These are phyloP conservation scores for Astragalus membranaceus DNA, from an alignment of 306 rosid genomes.

Conservation along the genomic window DNA sequence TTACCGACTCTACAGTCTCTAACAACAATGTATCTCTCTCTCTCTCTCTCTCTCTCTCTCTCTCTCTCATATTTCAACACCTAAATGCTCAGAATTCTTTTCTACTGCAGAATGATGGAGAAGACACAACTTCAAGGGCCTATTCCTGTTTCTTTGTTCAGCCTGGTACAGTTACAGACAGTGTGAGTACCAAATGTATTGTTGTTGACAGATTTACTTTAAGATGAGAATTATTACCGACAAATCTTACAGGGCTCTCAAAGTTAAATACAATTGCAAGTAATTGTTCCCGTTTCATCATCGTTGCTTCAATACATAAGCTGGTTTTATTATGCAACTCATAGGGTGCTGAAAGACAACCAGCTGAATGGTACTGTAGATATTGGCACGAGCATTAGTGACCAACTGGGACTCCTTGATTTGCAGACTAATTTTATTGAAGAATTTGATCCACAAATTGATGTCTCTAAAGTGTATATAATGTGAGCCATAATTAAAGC, in stretches of 20 bases:
- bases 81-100: slow-evolving; percentile 11
- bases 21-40: slow-evolving; percentile 53
- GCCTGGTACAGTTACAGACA: slow-evolving; percentile 35
- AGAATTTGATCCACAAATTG: neutral
- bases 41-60: neutral
- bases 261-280: neutral
- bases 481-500: slow-evolving; percentile 18
- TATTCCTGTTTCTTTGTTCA: slow-evolving; percentile 44
- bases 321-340: neutral
- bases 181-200: slow-evolving; percentile 41
- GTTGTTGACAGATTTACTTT: neutral
- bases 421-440: slow-evolving; percentile 23
- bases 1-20: slow-evolving; percentile 28
- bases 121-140: slow-evolving; percentile 33
- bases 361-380: slow-evolving; percentile 29
- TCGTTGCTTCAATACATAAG: neutral
- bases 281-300: neutral
- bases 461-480: slow-evolving; percentile 19
- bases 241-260: neutral
- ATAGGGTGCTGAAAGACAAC: slow-evolving; percentile 29
- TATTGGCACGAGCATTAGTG: slow-evolving; percentile 26
- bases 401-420: slow-evolving; percentile 24
- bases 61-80: neutral
- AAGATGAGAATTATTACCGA: neutral
- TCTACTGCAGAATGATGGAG: slow-evolving; percentile 49